Conservation (phyloP, 2,329 filamentous ascomycete species). For the Teratosphaeria zuluensis region DNA sequence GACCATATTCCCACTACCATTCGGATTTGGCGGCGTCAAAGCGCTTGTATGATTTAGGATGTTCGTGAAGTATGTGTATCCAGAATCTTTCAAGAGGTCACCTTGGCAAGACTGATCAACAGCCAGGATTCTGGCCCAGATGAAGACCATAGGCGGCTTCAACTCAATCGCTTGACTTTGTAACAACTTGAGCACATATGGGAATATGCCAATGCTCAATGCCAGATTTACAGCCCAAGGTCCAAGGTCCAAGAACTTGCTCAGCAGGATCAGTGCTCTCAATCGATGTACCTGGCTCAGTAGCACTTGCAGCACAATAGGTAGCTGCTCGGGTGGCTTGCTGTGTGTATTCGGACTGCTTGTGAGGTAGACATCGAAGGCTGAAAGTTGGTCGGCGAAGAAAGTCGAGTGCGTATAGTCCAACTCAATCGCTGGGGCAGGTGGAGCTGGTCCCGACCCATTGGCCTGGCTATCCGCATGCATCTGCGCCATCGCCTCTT, state of each 20-base stretch:
- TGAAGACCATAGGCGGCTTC: conserved; percentile 98
- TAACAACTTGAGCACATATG: conserved; percentile 92
- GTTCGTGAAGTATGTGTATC: conserved; percentile 91
- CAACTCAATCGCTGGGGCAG: conserved; percentile 45
- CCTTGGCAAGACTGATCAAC: conserved; percentile 90
- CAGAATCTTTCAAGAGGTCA: conserved; percentile 91
- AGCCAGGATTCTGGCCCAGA: conserved; percentile 91
- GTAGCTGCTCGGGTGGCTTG: conserved; percentile 70
- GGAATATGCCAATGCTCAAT: conserved; percentile 95
- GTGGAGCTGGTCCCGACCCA: conserved; percentile 1
- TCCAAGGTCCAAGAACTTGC: conserved; percentile 86
- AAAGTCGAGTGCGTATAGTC: conserved; percentile 92
- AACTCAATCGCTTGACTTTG: conserved; percentile 91
- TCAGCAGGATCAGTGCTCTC: conserved; percentile 79
- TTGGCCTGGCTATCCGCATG: neutral
- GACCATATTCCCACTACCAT: neutral
- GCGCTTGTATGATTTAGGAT: conserved; percentile 67
- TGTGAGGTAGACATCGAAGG: conserved; percentile 89
- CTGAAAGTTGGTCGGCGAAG: conserved; percentile 92
- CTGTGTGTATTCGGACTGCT: conserved; percentile 81
- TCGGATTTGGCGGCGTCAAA: neutral
- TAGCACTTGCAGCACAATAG: conserved; percentile 90
- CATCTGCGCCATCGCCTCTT: conserved; percentile 21
- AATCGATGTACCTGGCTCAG: conserved; percentile 92
- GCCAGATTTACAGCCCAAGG: conserved; percentile 99